Evolutionary conservation across 176 grass and related monocot species (phyloP).

Genomic region (Oryza longistaminata): DNA sequence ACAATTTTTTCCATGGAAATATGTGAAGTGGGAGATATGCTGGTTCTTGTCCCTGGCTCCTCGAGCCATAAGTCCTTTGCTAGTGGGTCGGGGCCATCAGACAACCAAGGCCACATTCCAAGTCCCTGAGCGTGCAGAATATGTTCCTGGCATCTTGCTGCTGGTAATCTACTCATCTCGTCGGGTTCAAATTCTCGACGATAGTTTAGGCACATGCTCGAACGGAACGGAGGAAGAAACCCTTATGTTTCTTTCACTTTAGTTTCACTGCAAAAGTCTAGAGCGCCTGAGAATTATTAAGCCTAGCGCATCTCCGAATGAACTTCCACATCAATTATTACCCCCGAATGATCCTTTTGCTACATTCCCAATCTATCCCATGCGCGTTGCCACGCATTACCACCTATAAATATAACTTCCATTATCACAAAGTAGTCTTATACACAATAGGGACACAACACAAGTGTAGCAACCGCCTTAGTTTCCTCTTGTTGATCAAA

Average conservation of each 20-base stretch:
- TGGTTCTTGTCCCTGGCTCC: neutral
- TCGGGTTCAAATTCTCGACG: neutral
- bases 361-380: neutral
- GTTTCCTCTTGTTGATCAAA: too few species aligned
- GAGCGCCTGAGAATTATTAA: constrained; percentile 15
- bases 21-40: neutral
- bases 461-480: neutral
- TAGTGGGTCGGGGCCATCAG: neutral
- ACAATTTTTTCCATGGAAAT: neutral
- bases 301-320: constrained; percentile 16
- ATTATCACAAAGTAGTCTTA: neutral
- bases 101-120: too few species aligned
- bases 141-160: neutral
- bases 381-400: too few species aligned
- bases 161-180: too few species aligned
- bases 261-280: neutral
- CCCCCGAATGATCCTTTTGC: neutral
- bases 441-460: too few species aligned
- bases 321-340: constrained; percentile 11
- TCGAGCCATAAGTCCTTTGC: neutral
- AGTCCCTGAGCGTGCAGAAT: neutral
- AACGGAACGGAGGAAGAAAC: neutral
- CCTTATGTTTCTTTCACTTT: too few species aligned
- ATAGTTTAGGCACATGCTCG: neutral
- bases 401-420: neutral